Evolutionary conservation across 306 rosid genomes (phyloP), one percentile per base, ranked within the genome.

Genomic region (Cercis canadensis): DNA sequence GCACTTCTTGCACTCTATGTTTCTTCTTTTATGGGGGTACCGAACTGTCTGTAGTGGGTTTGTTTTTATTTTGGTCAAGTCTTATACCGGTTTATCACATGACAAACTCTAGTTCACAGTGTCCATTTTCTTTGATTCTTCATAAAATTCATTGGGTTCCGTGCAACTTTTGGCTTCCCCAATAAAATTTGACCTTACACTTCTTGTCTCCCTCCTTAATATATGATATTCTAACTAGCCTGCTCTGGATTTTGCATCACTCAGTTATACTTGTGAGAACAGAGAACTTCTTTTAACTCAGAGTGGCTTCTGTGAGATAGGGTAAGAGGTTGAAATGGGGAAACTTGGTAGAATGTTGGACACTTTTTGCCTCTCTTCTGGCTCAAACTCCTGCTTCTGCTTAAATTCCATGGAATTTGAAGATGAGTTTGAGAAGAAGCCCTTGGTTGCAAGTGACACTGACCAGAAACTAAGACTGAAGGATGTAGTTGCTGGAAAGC

Each of bases 401-500:
- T 61, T 81, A 75, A 90, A 80, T 75, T 76, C 89, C 15, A 51
- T 54, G 64, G 84, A 87, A 63, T 52, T 33, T 49, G 84, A 83
- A 74, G 89, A 84, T 13, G 93, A 85, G 72, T 78, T 82, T 76
- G 97, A 94, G 83, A 70, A 34, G 16, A 77, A 58, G 34, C 77
- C 95, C 15, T 80, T 91, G 75, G 62, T 91, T 2, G 44, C 75
- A 34, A 59, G 80, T 67, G 84, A 75, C 41, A 75, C n/a, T 54
- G 79, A 76, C 34, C 82, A 82, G 67, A 57, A 70, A 60, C 83
- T 76, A 13, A 90, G 86, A 65, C 75, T 90, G 76, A 91, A 87
- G 80, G 96, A 94, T 74, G 91, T 84, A 11, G 97, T 91, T 32
- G 58, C 75, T 55, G 97, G 87, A 50, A 87, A 84, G 7, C 96